phyloP scores from a whole-genome alignment of 768 basidiomycete species.

The Cystobasidium onofrii region DNA sequence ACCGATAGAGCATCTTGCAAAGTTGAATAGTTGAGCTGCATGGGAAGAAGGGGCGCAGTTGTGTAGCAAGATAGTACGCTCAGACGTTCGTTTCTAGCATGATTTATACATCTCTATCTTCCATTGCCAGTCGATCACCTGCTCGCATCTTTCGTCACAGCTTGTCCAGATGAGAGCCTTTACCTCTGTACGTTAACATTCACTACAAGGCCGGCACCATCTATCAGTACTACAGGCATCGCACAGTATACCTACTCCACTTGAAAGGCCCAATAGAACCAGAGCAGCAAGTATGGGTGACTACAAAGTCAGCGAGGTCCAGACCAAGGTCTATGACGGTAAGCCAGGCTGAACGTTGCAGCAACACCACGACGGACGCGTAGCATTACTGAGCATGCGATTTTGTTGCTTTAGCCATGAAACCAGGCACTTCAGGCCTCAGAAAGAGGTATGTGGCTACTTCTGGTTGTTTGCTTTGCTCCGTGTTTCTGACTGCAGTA shows the following conservation, averaged over 20 bases:
- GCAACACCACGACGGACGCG: background rate
- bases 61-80: too few species aligned
- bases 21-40: too few species aligned
- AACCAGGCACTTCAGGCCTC: constrained; percentile 95
- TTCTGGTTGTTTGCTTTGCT: background rate
- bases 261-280: too few species aligned
- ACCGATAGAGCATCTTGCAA: too few species aligned
- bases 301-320: constrained; percentile 51
- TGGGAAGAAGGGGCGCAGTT: too few species aligned
- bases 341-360: background rate
- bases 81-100: too few species aligned
- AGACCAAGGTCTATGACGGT: constrained; percentile 70
- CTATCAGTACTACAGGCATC: background rate
- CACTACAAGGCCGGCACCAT: background rate
- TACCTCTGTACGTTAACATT: background rate
- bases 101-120: too few species aligned
- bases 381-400: background rate
- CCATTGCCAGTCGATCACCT: too few species aligned
- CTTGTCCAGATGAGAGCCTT: background rate
- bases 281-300: constrained; percentile 30
- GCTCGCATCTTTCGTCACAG: background rate
- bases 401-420: constrained; percentile 56
- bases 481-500: background rate
- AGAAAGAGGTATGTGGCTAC: constrained; percentile 66
- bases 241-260: background rate